Evolutionary conservation across 306 rosid genomes (phyloP).

Genomic region (Prinsepia uniflora): DNA sequence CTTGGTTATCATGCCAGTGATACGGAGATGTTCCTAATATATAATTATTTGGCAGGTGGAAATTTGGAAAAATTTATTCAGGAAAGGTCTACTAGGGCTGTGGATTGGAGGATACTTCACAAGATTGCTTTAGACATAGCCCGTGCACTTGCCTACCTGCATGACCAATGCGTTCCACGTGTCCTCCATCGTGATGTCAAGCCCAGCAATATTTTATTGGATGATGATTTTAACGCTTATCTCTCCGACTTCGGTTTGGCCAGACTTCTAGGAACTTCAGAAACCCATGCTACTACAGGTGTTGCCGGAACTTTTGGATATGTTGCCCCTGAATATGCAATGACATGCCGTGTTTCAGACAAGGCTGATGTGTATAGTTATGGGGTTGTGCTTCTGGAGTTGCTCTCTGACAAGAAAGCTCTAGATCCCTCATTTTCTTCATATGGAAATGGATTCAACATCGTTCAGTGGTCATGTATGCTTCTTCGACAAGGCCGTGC

Average conservation of each 20-base stretch:
- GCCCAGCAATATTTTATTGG: slow-evolving; percentile 89
- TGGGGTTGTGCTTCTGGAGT: slow-evolving; percentile 93
- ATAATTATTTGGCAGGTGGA: slow-evolving; percentile 84
- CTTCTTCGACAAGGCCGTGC: slow-evolving; percentile 81
- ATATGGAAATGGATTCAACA: slow-evolving; percentile 87
- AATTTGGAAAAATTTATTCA: slow-evolving; percentile 85
- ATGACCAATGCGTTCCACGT: slow-evolving; percentile 86
- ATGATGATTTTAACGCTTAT: slow-evolving; percentile 78
- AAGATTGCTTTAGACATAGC: slow-evolving; percentile 91
- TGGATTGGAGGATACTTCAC: slow-evolving; percentile 91
- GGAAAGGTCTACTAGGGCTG: slow-evolving; percentile 81
- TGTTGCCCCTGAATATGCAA: slow-evolving; percentile 94
- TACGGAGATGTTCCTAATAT: slow-evolving; percentile 83
- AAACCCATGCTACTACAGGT: slow-evolving; percentile 95
- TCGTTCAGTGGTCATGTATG: slow-evolving; percentile 88
- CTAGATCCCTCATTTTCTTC: slow-evolving; percentile 87
- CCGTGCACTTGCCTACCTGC: slow-evolving; percentile 84
- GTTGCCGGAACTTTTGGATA: slow-evolving; percentile 97
- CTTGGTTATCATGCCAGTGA: slow-evolving; percentile 93
- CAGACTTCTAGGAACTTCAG: slow-evolving; percentile 87
- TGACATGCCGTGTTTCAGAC: slow-evolving; percentile 96
- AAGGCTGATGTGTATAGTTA: slow-evolving; percentile 95
- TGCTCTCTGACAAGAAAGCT: slow-evolving; percentile 90
- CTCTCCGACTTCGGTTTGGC: slow-evolving; percentile 95
- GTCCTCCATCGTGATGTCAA: slow-evolving; percentile 94